Conservation (phyloP, 1,284 basidiomycete genomes). For the Rhodotorula glutinis region DNA sequence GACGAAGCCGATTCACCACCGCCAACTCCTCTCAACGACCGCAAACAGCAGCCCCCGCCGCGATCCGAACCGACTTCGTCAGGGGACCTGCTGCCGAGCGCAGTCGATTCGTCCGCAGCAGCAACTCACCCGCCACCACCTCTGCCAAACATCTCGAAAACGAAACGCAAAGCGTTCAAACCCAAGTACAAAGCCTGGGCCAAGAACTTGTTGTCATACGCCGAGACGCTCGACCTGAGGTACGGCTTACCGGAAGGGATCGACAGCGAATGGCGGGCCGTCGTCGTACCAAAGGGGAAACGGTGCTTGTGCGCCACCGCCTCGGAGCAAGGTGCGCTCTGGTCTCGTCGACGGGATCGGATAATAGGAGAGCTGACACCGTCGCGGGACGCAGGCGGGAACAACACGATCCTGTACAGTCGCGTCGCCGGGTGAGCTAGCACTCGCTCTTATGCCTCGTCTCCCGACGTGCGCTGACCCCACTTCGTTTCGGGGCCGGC, state of each 20-base stretch:
- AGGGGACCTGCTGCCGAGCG: not conserved
- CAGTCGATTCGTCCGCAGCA: not conserved
- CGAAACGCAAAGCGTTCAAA: slow-evolving; percentile 16
- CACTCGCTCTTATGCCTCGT: too few relatives aligned
- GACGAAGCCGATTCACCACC: slow-evolving; percentile 5
- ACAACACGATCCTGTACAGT: slow-evolving; percentile 32
- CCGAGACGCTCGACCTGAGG: slow-evolving; percentile 38
- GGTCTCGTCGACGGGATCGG: too few relatives aligned
- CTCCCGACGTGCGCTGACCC: too few relatives aligned
- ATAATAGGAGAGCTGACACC: too few relatives aligned
- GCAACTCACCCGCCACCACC: too few relatives aligned
- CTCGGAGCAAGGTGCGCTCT: slow-evolving; percentile 11
- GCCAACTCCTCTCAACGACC: not conserved
- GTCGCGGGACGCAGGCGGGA: slow-evolving; percentile 4
- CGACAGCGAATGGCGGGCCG: slow-evolving; percentile 27
- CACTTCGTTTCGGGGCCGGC: too few relatives aligned
- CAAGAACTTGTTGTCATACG: slow-evolving; percentile 34
- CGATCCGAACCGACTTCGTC: not conserved
- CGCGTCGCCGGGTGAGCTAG: slow-evolving; percentile 26
- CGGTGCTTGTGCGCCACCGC: slow-evolving; percentile 30
- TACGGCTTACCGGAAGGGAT: slow-evolving; percentile 33
- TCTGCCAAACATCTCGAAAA: slow-evolving; percentile 3
- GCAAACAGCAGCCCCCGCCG: not conserved
- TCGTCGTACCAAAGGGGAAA: slow-evolving; percentile 40
- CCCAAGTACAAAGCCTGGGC: slow-evolving; percentile 34